These are phyloP conservation scores for Capronia americana DNA, from an alignment of 2,329 filamentous ascomycete genomes.

Conservation along the genomic window DNA sequence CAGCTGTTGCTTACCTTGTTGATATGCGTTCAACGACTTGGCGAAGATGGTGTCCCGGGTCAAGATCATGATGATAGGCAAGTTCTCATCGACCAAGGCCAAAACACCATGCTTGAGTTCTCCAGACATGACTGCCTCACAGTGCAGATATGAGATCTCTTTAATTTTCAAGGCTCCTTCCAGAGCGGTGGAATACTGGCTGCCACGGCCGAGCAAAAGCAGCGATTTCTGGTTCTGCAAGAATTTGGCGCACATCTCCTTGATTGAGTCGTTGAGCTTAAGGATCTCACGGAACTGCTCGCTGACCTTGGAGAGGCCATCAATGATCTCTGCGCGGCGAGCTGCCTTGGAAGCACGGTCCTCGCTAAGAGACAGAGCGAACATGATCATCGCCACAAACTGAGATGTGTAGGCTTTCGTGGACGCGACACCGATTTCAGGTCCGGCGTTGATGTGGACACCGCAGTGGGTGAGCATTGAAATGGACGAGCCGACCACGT, in stretches of 20 bases:
- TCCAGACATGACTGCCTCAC: constrained; percentile 99
- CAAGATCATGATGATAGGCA: constrained; percentile 99
- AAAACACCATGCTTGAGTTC: constrained; percentile 99
- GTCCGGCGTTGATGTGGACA: constrained; percentile 99
- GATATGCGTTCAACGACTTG: constrained; percentile 99
- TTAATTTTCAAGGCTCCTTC: constrained; percentile 99
- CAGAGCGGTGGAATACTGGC: constrained; percentile 94
- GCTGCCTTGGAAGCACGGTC: constrained; percentile 93
- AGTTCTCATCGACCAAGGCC: constrained; percentile 95
- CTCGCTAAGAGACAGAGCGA: constrained; percentile 92
- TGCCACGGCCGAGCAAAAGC: constrained; percentile 89
- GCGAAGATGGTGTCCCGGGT: constrained; percentile 95
- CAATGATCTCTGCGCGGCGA: constrained; percentile 94
- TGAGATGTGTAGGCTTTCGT: constrained; percentile 99
- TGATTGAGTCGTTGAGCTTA: constrained; percentile 90
- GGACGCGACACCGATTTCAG: constrained; percentile 97
- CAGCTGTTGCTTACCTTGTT: constrained; percentile 72
- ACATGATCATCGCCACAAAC: constrained; percentile 99
- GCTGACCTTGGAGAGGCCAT: constrained; percentile 85
- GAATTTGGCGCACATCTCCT: constrained; percentile 86
- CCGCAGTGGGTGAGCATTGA: constrained; percentile 98
- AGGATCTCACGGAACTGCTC: constrained; percentile 91
- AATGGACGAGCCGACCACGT: constrained; percentile 97
- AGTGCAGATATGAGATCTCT: constrained; percentile 99
- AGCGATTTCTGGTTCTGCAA: constrained; percentile 98